Percentiles rank a stretch among this genome's conserved stretches.
Evolutionary conservation across 768 basidiomycete genomes (phyloP).

Genomic region (Chalciporus piperatus): DNA sequence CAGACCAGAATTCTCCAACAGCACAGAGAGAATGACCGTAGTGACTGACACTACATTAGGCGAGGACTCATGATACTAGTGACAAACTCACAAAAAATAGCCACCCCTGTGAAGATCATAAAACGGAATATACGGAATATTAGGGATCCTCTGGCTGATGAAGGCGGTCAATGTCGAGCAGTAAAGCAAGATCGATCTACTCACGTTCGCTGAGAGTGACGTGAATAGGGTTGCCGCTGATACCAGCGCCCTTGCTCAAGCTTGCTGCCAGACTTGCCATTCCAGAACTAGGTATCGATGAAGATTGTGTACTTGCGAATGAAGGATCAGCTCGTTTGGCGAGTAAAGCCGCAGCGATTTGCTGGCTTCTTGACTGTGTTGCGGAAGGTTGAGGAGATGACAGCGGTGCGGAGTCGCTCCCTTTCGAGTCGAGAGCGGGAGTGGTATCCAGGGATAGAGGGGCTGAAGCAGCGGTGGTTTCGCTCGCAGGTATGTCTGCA

Average conservation of each 20-base stretch:
- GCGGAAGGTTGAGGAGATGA: conserved; percentile 8
- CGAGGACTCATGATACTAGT: background rate
- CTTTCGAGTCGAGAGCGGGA: conserved; percentile 14
- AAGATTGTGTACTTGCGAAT: conserved; percentile 6
- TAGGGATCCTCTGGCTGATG: conserved; percentile 65
- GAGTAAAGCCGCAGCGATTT: conserved; percentile 42
- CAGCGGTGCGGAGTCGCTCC: conserved; percentile 11
- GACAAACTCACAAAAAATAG: conserved; percentile 60
- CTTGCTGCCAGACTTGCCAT: conserved; percentile 43
- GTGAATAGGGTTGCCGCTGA: conserved; percentile 61
- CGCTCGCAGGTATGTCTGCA: conserved; percentile 10
- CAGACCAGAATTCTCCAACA: conserved; percentile 91
- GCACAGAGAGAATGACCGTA: conserved; percentile 78
- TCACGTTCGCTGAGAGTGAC: conserved; percentile 81
- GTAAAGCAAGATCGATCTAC: conserved; percentile 25
- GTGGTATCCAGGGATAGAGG: conserved; percentile 13
- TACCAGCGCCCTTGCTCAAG: conserved; percentile 41
- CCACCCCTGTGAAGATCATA: conserved; percentile 50
- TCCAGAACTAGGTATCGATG: conserved; percentile 29
- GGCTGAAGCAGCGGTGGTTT: background rate
- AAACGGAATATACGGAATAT: conserved; percentile 62
- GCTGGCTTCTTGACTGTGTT: conserved; percentile 37
- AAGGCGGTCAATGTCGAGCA: background rate
- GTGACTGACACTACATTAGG: conserved; percentile 44
- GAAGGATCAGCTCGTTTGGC: conserved; percentile 21